Evolutionary conservation across 106 monocot species (phyloP), one percentile per base, ranked within the genome.

Genomic region (Allium fistulosum): DNA sequence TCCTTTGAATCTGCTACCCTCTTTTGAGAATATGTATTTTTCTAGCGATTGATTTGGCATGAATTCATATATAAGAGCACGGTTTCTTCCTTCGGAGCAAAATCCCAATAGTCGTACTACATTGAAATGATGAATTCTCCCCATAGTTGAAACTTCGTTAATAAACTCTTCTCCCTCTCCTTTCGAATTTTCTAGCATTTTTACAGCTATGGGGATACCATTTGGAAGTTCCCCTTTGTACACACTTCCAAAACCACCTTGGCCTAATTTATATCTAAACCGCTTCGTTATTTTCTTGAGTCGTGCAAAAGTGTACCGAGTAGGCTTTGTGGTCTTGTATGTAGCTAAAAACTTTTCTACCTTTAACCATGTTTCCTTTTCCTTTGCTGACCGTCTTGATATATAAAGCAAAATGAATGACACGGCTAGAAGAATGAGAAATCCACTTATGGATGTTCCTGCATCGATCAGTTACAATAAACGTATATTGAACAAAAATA

Each of bases 21-120:
- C 61, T 37, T 50, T 49, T 1, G 62, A 76, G 71, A 68, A 75
- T 17, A 85, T 85, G 61, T 48, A 81, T 71, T 78, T 85, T 14
- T 85, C 84, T 6, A 85, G 46, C 22, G 81, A 85, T 4, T 71
- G 74, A 46, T 81, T 78, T 10, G 80, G 67, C 84, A 85, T 78
- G 71, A 74, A 85, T 27, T 85, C 84, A 28, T 85, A 85, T 0
- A 85, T 52, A 16, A 85, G 74, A 9, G 80, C 77, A 27, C 27
- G 71, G 9, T 52, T 62, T 17, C 74, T 62, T 16, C 77, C 80
- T 58, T 87, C 77, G 0, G 82, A 79, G 62, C 82, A 87, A 60
- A 80, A 86, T 4, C 79, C 79, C 8, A 86, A 26, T 11, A 86
- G 79, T 13, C 70, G 72, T 28, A 86, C 79, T 7, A 86, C 53